phyloP scores from a whole-genome alignment of 1,139 yeast species.

The Diutina rugosa region DNA sequence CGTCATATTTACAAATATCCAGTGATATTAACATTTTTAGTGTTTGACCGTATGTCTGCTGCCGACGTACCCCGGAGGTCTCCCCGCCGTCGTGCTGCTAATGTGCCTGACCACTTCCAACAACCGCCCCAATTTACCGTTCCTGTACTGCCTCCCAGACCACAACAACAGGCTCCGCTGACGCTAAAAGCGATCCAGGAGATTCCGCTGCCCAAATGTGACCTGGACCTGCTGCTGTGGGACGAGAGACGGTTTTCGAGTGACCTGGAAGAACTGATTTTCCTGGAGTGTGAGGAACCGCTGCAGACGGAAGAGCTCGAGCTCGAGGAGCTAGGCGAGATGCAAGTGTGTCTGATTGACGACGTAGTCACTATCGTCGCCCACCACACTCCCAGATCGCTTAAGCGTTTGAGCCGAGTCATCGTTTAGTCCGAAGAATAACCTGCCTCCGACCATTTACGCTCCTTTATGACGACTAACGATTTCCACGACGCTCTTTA shows the following conservation, averaged over 20 bases:
- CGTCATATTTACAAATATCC: not conserved
- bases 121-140: slow-evolving; percentile 4
- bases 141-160: slow-evolving; percentile 4
- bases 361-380: slow-evolving; percentile 13
- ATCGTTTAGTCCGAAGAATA: not conserved
- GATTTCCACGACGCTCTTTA: no score
- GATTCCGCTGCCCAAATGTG: slow-evolving; percentile 3
- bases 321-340: slow-evolving; percentile 9
- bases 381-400: not conserved
- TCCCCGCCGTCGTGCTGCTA: slow-evolving; percentile 4
- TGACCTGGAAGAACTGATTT: slow-evolving; percentile 11
- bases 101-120: slow-evolving; percentile 1
- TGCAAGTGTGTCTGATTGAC: slow-evolving; percentile 11
- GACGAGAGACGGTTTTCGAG: slow-evolving; percentile 4
- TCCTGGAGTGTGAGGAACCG: slow-evolving; percentile 7
- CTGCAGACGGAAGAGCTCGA: slow-evolving; percentile 7
- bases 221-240: not conserved
- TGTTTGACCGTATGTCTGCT: slow-evolving; percentile 5
- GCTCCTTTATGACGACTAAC: not conserved
- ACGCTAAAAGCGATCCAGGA: slow-evolving; percentile 7
- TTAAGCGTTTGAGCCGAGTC: not conserved
- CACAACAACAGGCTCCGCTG: not conserved
- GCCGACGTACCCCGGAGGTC: slow-evolving; percentile 7
- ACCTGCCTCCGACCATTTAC: not conserved
- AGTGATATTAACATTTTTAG: not conserved